Conservation (phyloP, 2,329 filamentous ascomycete species). For the Colletotrichum acutatum region DNA sequence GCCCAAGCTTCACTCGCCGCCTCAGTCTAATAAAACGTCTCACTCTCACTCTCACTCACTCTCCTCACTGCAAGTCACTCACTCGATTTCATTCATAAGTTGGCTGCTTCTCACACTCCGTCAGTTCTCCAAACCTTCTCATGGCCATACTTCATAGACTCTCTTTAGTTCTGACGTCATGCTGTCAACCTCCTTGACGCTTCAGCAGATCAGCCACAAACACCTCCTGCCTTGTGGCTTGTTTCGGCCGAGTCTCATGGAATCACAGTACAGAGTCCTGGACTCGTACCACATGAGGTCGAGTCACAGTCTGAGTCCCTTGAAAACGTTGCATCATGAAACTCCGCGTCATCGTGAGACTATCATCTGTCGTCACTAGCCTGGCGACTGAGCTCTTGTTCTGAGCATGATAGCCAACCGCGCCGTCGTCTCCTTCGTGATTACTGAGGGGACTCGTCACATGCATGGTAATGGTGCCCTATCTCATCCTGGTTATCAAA, state of each 20-base stretch:
- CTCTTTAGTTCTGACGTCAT: not conserved
- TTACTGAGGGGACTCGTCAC: not conserved
- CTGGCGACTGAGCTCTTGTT: not conserved
- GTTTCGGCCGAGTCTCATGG: not conserved
- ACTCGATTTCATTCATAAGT: not conserved
- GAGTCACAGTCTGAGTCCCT: not conserved
- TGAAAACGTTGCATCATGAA: not conserved
- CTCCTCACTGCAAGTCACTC: not conserved
- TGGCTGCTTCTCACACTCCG: too few species aligned
- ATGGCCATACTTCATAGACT: too few species aligned
- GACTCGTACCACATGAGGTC: not conserved
- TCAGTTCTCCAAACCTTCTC: not conserved
- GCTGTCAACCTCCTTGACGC: not conserved
- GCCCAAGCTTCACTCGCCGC: not conserved
- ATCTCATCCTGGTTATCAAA: not conserved
- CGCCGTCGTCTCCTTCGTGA: too few species aligned
- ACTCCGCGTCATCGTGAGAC: not conserved
- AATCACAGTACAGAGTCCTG: not conserved
- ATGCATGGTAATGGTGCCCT: not conserved
- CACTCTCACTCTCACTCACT: not conserved
- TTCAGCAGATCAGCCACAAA: not conserved
- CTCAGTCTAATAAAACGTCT: not conserved
- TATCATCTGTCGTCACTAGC: not conserved
- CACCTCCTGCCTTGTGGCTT: not conserved
- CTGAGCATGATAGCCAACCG: not conserved